A percentile compares a stretch with the other conserved stretches of the same genome.
Evolutionary conservation across 2,329 filamentous ascomycete species (phyloP).

Genomic region (Colletotrichum eleusines): DNA sequence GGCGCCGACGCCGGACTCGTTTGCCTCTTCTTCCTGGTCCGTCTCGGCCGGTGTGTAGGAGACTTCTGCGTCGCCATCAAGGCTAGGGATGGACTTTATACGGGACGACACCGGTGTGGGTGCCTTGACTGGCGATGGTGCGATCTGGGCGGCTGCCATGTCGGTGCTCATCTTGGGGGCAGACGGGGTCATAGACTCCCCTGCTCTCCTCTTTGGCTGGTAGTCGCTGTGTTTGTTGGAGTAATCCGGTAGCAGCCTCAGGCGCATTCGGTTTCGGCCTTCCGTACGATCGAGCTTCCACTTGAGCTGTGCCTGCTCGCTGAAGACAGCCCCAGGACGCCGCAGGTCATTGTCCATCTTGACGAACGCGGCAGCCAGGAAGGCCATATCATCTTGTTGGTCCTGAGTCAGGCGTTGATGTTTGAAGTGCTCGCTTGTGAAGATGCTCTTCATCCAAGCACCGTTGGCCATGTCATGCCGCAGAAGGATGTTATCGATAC

Average conservation of each 20-base stretch:
- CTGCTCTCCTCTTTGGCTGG: constrained; percentile 80
- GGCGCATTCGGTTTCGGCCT: constrained; percentile 92
- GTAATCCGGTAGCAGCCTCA: constrained; percentile 85
- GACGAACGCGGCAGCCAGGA: constrained; percentile 79
- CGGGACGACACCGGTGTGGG: constrained; percentile 44
- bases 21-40: constrained; percentile 46
- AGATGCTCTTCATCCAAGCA: constrained; percentile 96
- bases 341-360: constrained; percentile 84
- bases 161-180: constrained; percentile 43
- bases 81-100: constrained; percentile 42
- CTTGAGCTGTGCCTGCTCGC: constrained; percentile 72
- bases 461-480: constrained; percentile 89
- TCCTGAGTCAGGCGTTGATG: constrained; percentile 91
- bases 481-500: constrained; percentile 77
- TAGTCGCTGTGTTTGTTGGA: constrained; percentile 77
- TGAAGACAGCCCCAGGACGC: constrained; percentile 85
- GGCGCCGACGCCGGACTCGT: constrained; percentile 54
- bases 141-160: constrained; percentile 28
- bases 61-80: constrained; percentile 35
- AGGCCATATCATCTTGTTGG: constrained; percentile 88
- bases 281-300: constrained; percentile 98
- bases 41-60: constrained; percentile 43
- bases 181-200: constrained; percentile 34
- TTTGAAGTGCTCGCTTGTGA: constrained; percentile 90
- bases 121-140: constrained; percentile 43